Conservation (phyloP, 2,329 filamentous ascomycete species). For the Xylaria sp. region DNA sequence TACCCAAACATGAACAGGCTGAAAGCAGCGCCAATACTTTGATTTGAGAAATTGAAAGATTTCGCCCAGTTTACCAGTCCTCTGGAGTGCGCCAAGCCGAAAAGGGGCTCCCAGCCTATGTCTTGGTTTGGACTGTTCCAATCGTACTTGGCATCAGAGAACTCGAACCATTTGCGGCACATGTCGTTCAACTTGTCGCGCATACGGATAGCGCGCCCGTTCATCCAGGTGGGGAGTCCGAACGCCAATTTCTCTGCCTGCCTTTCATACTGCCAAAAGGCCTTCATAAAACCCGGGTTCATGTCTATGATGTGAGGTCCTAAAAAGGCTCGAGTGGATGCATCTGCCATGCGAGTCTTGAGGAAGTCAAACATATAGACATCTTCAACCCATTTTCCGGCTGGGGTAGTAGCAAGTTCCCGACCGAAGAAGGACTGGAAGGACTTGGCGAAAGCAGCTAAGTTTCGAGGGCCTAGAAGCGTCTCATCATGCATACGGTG, state of each 20-base stretch:
- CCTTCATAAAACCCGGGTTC: neutral
- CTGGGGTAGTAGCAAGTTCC: neutral
- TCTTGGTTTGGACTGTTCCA: neutral
- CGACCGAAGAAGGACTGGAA: neutral
- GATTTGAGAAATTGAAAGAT: neutral
- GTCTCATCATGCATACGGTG: slow-evolving; percentile 5
- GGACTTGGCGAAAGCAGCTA: neutral
- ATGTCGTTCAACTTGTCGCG: neutral
- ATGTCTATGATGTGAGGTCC: neutral
- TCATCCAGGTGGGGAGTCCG: neutral
- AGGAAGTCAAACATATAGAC: neutral
- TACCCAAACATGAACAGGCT: neutral
- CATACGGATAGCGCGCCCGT: neutral
- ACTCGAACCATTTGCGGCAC: slow-evolving; percentile 12
- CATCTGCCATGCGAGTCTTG: neutral
- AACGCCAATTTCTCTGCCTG: neutral
- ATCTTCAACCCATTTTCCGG: neutral
- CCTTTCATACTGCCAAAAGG: slow-evolving; percentile 6
- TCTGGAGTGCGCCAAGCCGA: neutral
- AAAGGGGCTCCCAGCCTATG: neutral
- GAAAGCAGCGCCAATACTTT: neutral
- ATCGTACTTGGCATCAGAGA: neutral
- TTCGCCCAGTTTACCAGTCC: neutral
- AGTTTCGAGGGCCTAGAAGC: neutral
- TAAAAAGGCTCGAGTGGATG: neutral